A percentile compares a stretch with the other conserved stretches of the same genome.
phyloP scores from a whole-genome alignment of 352 stramenopile species.

The Phytopythium chamaehyphon region DNA sequence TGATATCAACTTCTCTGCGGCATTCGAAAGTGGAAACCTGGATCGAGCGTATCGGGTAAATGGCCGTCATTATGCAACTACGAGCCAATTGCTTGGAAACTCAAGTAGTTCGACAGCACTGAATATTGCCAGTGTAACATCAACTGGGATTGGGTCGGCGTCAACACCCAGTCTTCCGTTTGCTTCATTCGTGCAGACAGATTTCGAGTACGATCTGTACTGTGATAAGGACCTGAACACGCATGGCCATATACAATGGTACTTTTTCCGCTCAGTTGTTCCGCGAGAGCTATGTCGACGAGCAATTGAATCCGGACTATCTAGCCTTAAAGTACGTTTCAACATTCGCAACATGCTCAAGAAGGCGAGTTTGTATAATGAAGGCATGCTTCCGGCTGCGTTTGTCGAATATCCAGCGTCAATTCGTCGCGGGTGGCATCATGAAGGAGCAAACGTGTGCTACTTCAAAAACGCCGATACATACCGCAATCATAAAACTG shows the following conservation, averaged over 20 bases:
- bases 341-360: slow-evolving; percentile 89
- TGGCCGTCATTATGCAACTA: slow-evolving; percentile 47
- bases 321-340: slow-evolving; percentile 54
- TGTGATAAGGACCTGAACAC: slow-evolving; percentile 70
- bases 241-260: slow-evolving; percentile 86
- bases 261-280: slow-evolving; percentile 70
- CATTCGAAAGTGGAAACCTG: slow-evolving; percentile 81
- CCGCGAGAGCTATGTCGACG: slow-evolving; percentile 5
- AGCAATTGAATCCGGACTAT: slow-evolving; percentile 11
- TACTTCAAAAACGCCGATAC: slow-evolving; percentile 81
- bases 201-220: slow-evolving; percentile 74
- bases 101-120: background rate
- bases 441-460: slow-evolving; percentile 69
- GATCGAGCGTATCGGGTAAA: slow-evolving; percentile 60
- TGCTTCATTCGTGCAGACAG: slow-evolving; percentile 48
- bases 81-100: slow-evolving; percentile 13
- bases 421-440: slow-evolving; percentile 50
- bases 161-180: slow-evolving; percentile 25
- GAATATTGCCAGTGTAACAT: slow-evolving; percentile 4
- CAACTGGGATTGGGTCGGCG: slow-evolving; percentile 6
- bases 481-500: slow-evolving; percentile 51
- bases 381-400: slow-evolving; percentile 82
- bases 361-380: slow-evolving; percentile 79
- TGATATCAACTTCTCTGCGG: slow-evolving; percentile 50
- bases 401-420: slow-evolving; percentile 18